phyloP scores from a whole-genome alignment of 305 asterid genomes.

The Stenogyne calaminthoides region DNA sequence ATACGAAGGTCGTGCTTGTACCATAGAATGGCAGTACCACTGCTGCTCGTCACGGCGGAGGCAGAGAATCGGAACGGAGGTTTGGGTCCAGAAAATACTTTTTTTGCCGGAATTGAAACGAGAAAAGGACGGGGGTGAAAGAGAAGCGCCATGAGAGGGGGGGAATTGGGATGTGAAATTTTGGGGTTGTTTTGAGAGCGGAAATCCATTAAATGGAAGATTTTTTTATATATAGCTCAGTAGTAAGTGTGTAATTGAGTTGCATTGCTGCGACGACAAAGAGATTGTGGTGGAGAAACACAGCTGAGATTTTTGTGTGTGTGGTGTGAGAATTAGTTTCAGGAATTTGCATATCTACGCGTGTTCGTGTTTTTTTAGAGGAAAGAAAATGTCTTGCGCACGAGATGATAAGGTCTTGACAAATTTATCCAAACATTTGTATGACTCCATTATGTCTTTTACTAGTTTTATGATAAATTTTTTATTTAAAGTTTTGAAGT shows the following conservation, averaged over 20 bases:
- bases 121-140: constrained; percentile 41
- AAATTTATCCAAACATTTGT: no score
- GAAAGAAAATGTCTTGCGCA: no score
- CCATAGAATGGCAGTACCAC: constrained; percentile 71
- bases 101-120: constrained; percentile 29
- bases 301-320: constrained; percentile 41
- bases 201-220: constrained; percentile 44
- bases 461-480: no score
- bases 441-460: no score
- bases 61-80: constrained; percentile 32
- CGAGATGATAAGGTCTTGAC: no score
- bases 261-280: constrained; percentile 33
- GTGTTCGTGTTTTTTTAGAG: no score
- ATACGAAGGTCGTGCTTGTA: constrained; percentile 90
- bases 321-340: background rate
- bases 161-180: constrained; percentile 15
- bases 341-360: background rate
- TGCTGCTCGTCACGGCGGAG: constrained; percentile 39
- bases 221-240: background rate
- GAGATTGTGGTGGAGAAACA: constrained; percentile 57
- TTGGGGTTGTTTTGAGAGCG: constrained; percentile 22
- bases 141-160: constrained; percentile 51
- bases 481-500: no score
- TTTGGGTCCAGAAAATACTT: constrained; percentile 17
- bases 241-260: constrained; percentile 22